Conservation (phyloP, 1,284 basidiomycete genomes). For the Cystobasidium sp. region DNA sequence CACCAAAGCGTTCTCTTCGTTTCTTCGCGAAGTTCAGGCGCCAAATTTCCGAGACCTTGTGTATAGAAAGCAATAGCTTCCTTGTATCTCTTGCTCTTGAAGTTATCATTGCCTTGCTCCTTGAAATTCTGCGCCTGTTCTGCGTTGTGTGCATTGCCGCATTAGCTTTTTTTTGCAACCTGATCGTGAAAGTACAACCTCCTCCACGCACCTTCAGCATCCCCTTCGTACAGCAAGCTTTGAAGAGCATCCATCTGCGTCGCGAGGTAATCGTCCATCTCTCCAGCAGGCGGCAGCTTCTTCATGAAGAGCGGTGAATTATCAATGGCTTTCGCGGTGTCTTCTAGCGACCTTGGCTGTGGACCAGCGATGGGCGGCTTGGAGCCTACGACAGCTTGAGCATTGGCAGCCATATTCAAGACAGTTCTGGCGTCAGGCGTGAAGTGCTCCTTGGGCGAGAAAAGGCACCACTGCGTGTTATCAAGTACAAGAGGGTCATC, state of each 20-base stretch:
- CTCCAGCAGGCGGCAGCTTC: slow-evolving; percentile 66
- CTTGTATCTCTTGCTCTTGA: slow-evolving; percentile 78
- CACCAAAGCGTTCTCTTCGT: slow-evolving; percentile 66
- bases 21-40: slow-evolving; percentile 64
- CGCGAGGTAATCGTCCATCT: slow-evolving; percentile 66
- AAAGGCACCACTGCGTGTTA: too few species aligned
- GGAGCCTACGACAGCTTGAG: too few species aligned
- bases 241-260: slow-evolving; percentile 79
- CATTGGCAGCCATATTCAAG: too few species aligned
- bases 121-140: slow-evolving; percentile 93
- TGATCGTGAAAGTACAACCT: not conserved
- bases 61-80: slow-evolving; percentile 90
- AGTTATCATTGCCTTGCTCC: slow-evolving; percentile 93
- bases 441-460: too few species aligned
- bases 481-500: too few species aligned
- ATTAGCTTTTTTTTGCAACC: slow-evolving; percentile 2
- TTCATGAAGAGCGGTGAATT: slow-evolving; percentile 86
- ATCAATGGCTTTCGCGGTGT: slow-evolving; percentile 39
- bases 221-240: slow-evolving; percentile 83
- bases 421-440: too few species aligned
- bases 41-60: slow-evolving; percentile 80
- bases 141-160: slow-evolving; percentile 56
- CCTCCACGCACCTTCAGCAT: slow-evolving; percentile 78
- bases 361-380: slow-evolving; percentile 10
- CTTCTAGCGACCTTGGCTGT: slow-evolving; percentile 20